Percentiles rank a stretch among this genome's conserved stretches.
These are phyloP conservation scores for Mycena leptocephala DNA, from an alignment of 768 basidiomycete species.

Conservation along the genomic window DNA sequence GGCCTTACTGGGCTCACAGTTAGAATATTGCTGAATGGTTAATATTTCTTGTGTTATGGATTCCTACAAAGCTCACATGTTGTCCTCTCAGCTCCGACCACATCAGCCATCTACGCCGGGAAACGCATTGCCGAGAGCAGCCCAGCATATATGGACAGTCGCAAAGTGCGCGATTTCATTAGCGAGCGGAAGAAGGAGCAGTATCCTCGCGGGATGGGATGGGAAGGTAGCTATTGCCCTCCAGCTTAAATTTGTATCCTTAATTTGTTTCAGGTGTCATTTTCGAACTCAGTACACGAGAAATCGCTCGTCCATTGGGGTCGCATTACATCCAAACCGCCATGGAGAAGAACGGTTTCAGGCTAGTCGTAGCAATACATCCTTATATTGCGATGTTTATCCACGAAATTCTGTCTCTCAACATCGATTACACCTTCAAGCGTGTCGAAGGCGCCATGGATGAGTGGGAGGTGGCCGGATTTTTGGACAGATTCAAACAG, in stretches of 20 bases:
- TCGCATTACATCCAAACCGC: conserved; percentile 7
- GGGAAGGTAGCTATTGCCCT: not conserved
- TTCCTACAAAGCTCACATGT: not conserved
- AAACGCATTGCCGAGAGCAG: not conserved
- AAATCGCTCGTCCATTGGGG: not conserved
- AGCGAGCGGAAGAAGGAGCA: not conserved
- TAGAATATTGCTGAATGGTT: conserved; percentile 1
- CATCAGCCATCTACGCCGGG: not conserved
- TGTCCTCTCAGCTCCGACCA: not conserved
- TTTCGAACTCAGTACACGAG: not conserved
- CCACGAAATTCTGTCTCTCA: conserved; percentile 24
- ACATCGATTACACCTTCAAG: conserved; percentile 42
- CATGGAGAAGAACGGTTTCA: not conserved
- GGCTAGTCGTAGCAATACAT: conserved; percentile 15
- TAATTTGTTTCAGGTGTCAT: not conserved
- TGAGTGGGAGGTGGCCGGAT: conserved; percentile 40
- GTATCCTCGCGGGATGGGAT: conserved; percentile 12
- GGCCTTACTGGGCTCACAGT: conserved; percentile 6
- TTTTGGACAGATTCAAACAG: conserved; percentile 20
- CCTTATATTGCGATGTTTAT: not conserved
- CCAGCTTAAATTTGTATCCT: not conserved
- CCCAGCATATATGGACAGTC: conserved; percentile 1
- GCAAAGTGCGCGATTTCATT: conserved; percentile 20
- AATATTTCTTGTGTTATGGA: not conserved
- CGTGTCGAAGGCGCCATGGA: conserved; percentile 33